A percentile compares a stretch with the other conserved stretches of the same genome.
phyloP scores from a whole-genome alignment of 1,284 basidiomycete genomes.

The Tremellales sp. region DNA sequence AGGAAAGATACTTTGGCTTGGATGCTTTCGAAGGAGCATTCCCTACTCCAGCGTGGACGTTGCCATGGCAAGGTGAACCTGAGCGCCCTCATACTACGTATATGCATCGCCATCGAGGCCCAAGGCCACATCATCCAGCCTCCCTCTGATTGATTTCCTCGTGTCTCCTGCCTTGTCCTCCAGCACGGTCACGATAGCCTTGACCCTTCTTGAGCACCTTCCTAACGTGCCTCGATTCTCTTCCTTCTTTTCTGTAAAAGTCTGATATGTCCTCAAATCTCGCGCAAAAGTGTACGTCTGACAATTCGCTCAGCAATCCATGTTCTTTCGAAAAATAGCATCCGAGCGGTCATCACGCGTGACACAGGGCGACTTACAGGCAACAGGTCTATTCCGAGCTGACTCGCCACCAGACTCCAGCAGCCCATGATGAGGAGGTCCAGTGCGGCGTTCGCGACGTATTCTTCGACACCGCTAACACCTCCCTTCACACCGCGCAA shows the following conservation, averaged over 20 bases:
- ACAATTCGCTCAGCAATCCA: background rate
- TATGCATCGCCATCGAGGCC: slow-evolving; percentile 21
- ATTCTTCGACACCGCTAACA: slow-evolving; percentile 42
- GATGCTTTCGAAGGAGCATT: too few species aligned
- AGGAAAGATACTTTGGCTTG: too few species aligned
- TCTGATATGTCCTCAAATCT: slow-evolving; percentile 41
- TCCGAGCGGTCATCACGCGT: background rate
- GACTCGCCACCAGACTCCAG: slow-evolving; percentile 39
- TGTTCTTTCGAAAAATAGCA: background rate
- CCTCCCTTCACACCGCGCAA: slow-evolving; percentile 39
- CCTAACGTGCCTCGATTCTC: slow-evolving; percentile 18
- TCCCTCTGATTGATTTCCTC: slow-evolving; percentile 33
- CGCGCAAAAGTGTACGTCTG: slow-evolving; percentile 49
- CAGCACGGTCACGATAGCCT: slow-evolving; percentile 24
- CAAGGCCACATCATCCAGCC: slow-evolving; percentile 28
- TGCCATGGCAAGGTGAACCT: too few species aligned
- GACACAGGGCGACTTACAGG: slow-evolving; percentile 43
- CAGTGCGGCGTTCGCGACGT: slow-evolving; percentile 46
- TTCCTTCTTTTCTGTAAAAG: slow-evolving; percentile 34
- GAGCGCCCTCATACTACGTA: too few species aligned
- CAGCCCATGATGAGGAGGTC: slow-evolving; percentile 46
- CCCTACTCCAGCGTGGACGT: too few species aligned
- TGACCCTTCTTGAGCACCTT: slow-evolving; percentile 27
- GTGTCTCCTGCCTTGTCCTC: slow-evolving; percentile 38
- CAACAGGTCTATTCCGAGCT: slow-evolving; percentile 33